phyloP scores from a whole-genome alignment of 2,329 filamentous ascomycete species.

The Talaromyces sp. region DNA sequence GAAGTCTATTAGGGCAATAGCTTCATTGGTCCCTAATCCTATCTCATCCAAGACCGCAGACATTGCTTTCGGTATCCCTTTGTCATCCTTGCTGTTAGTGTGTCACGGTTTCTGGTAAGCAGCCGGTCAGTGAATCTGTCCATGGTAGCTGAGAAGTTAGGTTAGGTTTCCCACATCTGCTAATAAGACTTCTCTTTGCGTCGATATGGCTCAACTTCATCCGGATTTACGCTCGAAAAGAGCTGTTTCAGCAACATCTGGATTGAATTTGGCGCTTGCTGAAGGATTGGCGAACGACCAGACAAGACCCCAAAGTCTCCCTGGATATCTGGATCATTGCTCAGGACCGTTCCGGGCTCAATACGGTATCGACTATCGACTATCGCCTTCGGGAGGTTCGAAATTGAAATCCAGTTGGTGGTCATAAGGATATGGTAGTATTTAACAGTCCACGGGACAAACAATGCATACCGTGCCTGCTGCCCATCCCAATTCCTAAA shows the following conservation, averaged over 20 bases:
- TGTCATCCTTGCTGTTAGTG: slow-evolving; percentile 23
- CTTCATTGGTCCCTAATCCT: not conserved
- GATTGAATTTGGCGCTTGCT: not conserved
- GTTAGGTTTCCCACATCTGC: slow-evolving; percentile 15
- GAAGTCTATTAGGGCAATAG: not conserved
- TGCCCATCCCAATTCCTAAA: not conserved
- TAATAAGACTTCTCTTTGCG: not conserved
- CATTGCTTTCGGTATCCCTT: not conserved
- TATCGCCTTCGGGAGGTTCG: not conserved
- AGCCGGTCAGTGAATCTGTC: slow-evolving; percentile 35
- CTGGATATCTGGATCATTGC: not conserved
- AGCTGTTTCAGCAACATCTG: not conserved
- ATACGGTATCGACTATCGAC: not conserved
- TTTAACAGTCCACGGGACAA: not conserved
- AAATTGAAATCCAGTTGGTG: not conserved
- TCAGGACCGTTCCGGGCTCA: not conserved
- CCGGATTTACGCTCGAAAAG: not conserved
- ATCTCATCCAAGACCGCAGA: not conserved
- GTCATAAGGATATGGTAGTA: not conserved
- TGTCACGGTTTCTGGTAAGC: slow-evolving; percentile 36
- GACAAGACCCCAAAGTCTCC: not conserved
- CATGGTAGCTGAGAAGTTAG: slow-evolving; percentile 35
- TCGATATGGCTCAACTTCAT: not conserved
- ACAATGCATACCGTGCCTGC: not conserved
- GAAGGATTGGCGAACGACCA: not conserved